Base-by-base conservation (phyloP, 2,329 filamentous ascomycete species). In the Cryphonectria radicalis region DNA sequence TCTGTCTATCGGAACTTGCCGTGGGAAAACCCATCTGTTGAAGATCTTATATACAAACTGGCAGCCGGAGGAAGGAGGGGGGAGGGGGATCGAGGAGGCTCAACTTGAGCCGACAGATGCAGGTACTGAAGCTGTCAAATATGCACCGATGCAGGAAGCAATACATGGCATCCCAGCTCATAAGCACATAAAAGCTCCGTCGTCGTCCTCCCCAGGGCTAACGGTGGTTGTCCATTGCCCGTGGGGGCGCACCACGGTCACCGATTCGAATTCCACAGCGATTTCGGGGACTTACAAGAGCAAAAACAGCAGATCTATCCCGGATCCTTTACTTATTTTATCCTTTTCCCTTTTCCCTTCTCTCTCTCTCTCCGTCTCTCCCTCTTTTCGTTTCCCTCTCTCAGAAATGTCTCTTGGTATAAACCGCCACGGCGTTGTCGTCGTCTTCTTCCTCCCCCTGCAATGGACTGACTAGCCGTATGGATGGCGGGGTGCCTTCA, bases 281-380 rank as follows among this genome's bases (percentile, higher is more conserved):
- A 63, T 8, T 40, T 67, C 42, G 68, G 63, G 57, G 55, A 72
- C 70, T 72, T 63, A 72, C 70, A 43, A 65, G 53, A 25, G 13
- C 28, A 7, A n/a, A n/a, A 53, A 35, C 55, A 59, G 55, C 40
- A 65, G 14, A 19, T n/a, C 42, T 53, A 50, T 22, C 22, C 55
- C 55, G 55, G 17, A 14, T 22, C 11, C 40, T 63, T 57, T 63
- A 46, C n/a, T 42, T 22, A 14, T 42, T 62, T 35, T 14, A 35
- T 7, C 11, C n/a, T 37, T 35, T 25, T 11, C 6, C 43, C 4
- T 14, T 50, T 37, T 63, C 46, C 43, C 19, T 43, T 25, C 10
- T 59, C 11, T 17, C n/a, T n/a, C 32, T 25, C n/a, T 28, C 19
- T 57, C 28, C 28, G 1, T 28, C 28, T 28, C 7, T 46, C 25